Conservation (phyloP, 164 flowering plant genomes). For the Amborella trichopoda region DNA sequence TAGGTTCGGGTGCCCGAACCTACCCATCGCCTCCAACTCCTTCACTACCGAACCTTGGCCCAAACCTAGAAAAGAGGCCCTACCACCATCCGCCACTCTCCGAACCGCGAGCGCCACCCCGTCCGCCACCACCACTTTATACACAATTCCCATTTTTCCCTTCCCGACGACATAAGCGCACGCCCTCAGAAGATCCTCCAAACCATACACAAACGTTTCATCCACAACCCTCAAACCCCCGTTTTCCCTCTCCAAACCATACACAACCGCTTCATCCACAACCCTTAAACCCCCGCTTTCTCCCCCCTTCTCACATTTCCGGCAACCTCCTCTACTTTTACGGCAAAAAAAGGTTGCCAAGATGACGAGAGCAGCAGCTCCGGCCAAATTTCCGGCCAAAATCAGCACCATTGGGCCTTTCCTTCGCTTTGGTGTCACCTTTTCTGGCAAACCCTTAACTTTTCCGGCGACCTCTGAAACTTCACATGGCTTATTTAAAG, state of each 20-base stretch:
- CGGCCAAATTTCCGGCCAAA: not conserved
- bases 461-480: constrained; percentile 14
- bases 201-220: constrained; percentile 65
- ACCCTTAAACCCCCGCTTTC: constrained; percentile 16
- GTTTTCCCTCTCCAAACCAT: constrained; percentile 20
- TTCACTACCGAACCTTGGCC: constrained; percentile 78
- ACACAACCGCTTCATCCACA: constrained; percentile 19
- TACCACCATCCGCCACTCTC: constrained; percentile 65
- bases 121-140: constrained; percentile 73
- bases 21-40: constrained; percentile 62
- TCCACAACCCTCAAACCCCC: constrained; percentile 65
- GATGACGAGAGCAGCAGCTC: not conserved
- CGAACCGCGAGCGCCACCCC: constrained; percentile 66
- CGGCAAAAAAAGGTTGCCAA: not conserved
- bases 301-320: not conserved
- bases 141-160: constrained; percentile 84
- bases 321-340: not conserved
- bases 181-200: constrained; percentile 94
- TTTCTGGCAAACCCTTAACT: not conserved
- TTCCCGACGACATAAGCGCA: constrained; percentile 94
- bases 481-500: constrained; percentile 41
- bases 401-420: not conserved
- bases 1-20: constrained; percentile 65
- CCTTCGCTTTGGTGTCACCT: not conserved
- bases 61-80: constrained; percentile 5